Evolutionary conservation across 805 yeast species (phyloP).

Genomic region (Myxozyma sirexii): DNA sequence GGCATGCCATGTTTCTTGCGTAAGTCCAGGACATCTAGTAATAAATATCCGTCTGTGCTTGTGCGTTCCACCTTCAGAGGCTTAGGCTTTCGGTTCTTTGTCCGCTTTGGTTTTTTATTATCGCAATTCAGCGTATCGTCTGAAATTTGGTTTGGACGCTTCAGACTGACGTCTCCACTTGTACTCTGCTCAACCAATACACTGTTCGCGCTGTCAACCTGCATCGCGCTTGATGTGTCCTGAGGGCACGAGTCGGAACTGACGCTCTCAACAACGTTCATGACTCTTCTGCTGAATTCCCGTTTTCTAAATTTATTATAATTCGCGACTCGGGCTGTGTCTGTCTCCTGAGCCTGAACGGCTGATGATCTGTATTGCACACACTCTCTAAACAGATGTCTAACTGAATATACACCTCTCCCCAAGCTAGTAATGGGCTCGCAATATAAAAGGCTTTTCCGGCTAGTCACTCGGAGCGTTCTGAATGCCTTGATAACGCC

Average conservation of each 20-base stretch:
- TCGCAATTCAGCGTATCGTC: background rate
- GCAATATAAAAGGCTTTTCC: too few relatives aligned
- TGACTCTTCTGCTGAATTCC: background rate
- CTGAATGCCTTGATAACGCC: background rate
- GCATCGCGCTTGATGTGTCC: background rate
- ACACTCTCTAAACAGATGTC: too few relatives aligned
- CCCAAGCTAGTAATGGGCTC: too few relatives aligned
- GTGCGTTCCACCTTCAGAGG: slow-evolving; percentile 62
- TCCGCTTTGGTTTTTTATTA: background rate
- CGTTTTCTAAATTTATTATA: background rate
- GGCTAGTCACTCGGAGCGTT: background rate
- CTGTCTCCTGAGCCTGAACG: background rate
- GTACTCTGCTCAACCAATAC: background rate
- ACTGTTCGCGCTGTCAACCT: background rate
- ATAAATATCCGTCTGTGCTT: slow-evolving; percentile 77
- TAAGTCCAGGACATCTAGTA: slow-evolving; percentile 68
- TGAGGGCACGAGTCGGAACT: too few relatives aligned
- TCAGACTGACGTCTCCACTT: background rate
- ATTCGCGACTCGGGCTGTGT: background rate
- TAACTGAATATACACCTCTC: too few relatives aligned
- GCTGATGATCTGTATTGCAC: background rate
- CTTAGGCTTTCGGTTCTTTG: slow-evolving; percentile 44
- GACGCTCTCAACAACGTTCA: background rate
- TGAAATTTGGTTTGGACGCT: background rate
- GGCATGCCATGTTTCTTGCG: slow-evolving; percentile 46